These are phyloP conservation scores for Erysimum cheiranthoides DNA, from an alignment of 345 rosid species.

Conservation along the genomic window DNA sequence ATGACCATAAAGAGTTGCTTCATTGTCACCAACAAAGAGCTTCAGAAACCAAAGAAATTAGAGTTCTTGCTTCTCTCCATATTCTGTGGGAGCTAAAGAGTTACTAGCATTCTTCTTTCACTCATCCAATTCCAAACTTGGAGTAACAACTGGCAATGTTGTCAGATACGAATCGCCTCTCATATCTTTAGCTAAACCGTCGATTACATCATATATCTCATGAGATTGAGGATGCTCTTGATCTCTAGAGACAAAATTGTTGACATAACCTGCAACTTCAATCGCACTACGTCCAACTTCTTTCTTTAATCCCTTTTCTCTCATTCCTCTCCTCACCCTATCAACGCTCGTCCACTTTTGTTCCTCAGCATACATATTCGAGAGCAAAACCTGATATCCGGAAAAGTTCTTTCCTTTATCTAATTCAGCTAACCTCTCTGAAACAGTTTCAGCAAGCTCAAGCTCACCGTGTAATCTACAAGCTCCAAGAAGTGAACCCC, in stretches of 20 bases:
- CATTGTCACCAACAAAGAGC: slow-evolving; percentile 22
- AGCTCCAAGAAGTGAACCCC: slow-evolving; percentile 88
- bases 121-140: slow-evolving; percentile 38
- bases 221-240: slow-evolving; percentile 59
- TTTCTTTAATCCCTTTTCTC: slow-evolving; percentile 72
- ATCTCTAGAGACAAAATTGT: slow-evolving; percentile 69
- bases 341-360: slow-evolving; percentile 73
- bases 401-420: slow-evolving; percentile 49
- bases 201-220: slow-evolving; percentile 63
- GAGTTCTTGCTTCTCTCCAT: background rate
- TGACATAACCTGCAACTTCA: slow-evolving; percentile 59
- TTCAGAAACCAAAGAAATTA: slow-evolving; percentile 26
- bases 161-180: slow-evolving; percentile 43
- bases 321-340: slow-evolving; percentile 75
- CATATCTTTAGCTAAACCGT: slow-evolving; percentile 59
- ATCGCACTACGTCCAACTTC: slow-evolving; percentile 84
- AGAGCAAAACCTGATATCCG: slow-evolving; percentile 85
- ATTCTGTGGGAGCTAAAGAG: slow-evolving; percentile 17
- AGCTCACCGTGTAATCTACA: slow-evolving; percentile 71
- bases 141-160: slow-evolving; percentile 23
- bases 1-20: slow-evolving; percentile 11
- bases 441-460: slow-evolving; percentile 69
- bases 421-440: slow-evolving; percentile 59
- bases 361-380: slow-evolving; percentile 85
- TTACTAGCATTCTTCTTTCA: slow-evolving; percentile 16